These are phyloP conservation scores for Boletellus emodensis DNA, from an alignment of 768 basidiomycete species.

Conservation along the genomic window DNA sequence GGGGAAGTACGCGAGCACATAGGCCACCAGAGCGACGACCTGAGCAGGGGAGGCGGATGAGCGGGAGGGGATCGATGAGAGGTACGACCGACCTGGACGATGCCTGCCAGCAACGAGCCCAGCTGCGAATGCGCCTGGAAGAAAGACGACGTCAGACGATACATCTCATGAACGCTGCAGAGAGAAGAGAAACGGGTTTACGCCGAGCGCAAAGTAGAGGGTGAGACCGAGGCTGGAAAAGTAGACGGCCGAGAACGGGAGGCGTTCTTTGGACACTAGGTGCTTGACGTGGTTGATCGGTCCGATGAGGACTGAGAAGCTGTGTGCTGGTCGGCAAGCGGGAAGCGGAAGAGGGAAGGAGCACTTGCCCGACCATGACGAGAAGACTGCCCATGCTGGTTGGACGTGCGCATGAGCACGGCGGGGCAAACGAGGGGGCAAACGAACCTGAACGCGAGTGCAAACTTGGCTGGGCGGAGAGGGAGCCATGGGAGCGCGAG, in stretches of 20 bases:
- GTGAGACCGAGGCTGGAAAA: conserved; percentile 81
- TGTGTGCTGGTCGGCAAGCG: conserved; percentile 24
- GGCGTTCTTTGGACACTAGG: conserved; percentile 71
- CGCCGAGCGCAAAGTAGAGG: conserved; percentile 87
- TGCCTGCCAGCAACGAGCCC: conserved; percentile 78
- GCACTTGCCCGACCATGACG: conserved; percentile 88
- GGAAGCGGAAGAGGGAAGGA: not conserved
- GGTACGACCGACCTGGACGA: conserved; percentile 58
- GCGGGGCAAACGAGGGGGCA: no score
- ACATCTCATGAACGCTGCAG: not conserved
- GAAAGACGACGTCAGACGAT: not conserved
- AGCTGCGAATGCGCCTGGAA: conserved; percentile 76
- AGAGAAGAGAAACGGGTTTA: conserved; percentile 36
- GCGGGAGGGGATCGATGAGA: not conserved
- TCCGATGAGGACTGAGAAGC: conserved; percentile 82
- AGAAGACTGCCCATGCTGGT: conserved; percentile 79
- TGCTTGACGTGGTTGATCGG: conserved; percentile 93
- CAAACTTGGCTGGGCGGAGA: conserved; percentile 85
- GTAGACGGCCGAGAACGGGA: conserved; percentile 83
- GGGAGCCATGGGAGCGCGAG: conserved; percentile 66
- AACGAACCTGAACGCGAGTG: conserved; percentile 72
- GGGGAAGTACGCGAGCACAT: conserved; percentile 94
- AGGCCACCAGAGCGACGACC: conserved; percentile 81
- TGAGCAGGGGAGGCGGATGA: conserved; percentile 24
- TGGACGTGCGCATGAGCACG: not conserved